Conservation (phyloP, 352 stramenopile genomes). For the Pilasporangium apinafurcum region DNA sequence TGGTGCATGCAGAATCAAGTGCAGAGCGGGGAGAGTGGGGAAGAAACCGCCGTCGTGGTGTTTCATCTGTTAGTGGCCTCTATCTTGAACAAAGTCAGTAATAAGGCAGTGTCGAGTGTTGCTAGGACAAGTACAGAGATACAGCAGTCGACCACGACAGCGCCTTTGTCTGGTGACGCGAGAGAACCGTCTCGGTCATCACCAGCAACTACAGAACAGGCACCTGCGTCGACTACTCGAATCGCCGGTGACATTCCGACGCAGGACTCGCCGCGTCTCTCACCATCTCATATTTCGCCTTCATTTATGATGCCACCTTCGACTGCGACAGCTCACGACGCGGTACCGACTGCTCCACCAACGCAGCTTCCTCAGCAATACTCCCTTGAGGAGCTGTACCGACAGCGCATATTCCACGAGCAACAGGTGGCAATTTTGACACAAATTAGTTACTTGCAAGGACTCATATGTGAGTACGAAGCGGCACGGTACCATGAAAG, state of each 20-base stretch:
- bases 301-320: background rate
- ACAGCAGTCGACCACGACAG: background rate
- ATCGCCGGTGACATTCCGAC: constrained; percentile 2
- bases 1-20: constrained; percentile 20
- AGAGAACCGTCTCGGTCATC: background rate
- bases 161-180: background rate
- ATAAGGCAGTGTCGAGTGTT: too few species aligned
- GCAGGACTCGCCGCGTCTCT: constrained; percentile 5
- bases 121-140: constrained; percentile 8
- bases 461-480: constrained; percentile 39
- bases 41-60: constrained; percentile 34
- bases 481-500: constrained; percentile 7
- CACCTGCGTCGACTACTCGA: background rate
- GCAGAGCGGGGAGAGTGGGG: constrained; percentile 15
- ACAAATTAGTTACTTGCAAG: constrained; percentile 81
- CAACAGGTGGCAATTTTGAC: constrained; percentile 69
- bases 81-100: too few species aligned
- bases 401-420: constrained; percentile 66
- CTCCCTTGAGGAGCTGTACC: constrained; percentile 40
- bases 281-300: background rate
- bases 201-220: background rate
- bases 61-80: constrained; percentile 71
- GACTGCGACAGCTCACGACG: background rate
- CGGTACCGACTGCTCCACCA: constrained; percentile 1
- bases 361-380: constrained; percentile 1